Conservation (phyloP, 2,329 filamentous ascomycete species). For the Macrophomina pseudophaseolina region DNA sequence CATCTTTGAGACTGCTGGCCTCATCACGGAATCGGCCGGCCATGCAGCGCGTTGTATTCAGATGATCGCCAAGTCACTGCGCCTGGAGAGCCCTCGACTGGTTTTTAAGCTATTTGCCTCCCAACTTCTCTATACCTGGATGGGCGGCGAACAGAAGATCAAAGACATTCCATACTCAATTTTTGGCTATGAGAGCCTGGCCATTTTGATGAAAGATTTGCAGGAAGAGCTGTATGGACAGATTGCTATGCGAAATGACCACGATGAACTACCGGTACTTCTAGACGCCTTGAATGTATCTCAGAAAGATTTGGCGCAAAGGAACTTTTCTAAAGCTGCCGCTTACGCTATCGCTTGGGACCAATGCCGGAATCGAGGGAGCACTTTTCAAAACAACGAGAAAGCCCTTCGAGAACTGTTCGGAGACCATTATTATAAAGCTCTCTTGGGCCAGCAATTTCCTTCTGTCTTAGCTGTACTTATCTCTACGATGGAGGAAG, state of each 20-base stretch:
- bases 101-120: constrained; percentile 85
- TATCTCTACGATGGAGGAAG: constrained; percentile 77
- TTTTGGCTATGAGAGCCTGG: constrained; percentile 76
- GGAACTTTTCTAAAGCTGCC: constrained; percentile 76
- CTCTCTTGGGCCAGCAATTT: constrained; percentile 71
- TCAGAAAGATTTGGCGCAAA: constrained; percentile 63
- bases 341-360: constrained; percentile 86
- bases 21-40: constrained; percentile 65
- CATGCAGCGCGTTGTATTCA: constrained; percentile 77
- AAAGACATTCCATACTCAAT: constrained; percentile 77
- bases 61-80: constrained; percentile 68
- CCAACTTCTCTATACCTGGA: constrained; percentile 91
- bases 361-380: constrained; percentile 33
- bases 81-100: constrained; percentile 68
- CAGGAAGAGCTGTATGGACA: constrained; percentile 80
- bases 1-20: constrained; percentile 88
- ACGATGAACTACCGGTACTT: constrained; percentile 66
- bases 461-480: constrained; percentile 77
- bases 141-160: constrained; percentile 62
- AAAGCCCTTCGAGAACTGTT: constrained; percentile 66
- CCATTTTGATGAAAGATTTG: constrained; percentile 71
- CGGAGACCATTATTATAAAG: constrained; percentile 68
- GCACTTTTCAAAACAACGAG: constrained; percentile 62
- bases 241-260: constrained; percentile 79
- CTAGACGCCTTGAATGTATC: constrained; percentile 61